These are phyloP conservation scores for Cladosporium sp. DNA, from an alignment of 2,329 filamentous ascomycete species.

Conservation along the genomic window DNA sequence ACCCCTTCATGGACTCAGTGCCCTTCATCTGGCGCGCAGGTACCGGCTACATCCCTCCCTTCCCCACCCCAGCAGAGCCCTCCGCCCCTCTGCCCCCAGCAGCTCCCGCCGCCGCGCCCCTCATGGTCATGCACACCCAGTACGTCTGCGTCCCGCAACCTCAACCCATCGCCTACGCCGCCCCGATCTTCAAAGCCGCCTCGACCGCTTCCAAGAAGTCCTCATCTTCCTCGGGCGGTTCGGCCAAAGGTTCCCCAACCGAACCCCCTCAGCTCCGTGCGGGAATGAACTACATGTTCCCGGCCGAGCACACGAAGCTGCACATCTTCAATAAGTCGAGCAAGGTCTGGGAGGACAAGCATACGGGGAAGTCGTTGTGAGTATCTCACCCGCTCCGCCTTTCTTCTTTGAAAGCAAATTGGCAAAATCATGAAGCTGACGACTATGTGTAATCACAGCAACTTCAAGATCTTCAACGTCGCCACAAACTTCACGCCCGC, in stretches of 20 bases:
- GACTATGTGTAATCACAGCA: conserved; percentile 9
- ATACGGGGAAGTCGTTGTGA: conserved; percentile 25
- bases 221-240: neutral
- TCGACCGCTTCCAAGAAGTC: conserved; percentile 1
- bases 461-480: conserved; percentile 40
- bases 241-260: conserved; percentile 19
- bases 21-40: conserved; percentile 20
- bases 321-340: conserved; percentile 35
- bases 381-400: neutral
- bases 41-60: conserved; percentile 11
- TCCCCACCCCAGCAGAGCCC: neutral
- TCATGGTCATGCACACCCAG: conserved; percentile 17
- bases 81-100: neutral
- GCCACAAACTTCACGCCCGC: conserved; percentile 30
- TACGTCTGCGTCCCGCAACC: conserved; percentile 11
- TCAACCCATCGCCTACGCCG: conserved; percentile 8
- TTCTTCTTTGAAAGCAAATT: neutral
- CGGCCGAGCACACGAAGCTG: conserved; percentile 32
- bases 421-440: neutral
- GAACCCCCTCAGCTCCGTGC: conserved; percentile 26
- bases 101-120: neutral
- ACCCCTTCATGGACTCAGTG: conserved; percentile 11
- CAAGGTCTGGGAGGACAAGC: conserved; percentile 33
- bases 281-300: conserved; percentile 36
- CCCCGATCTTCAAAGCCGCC: neutral